Base-by-base conservation (phyloP, 108 stramenopile species). In the Epithemia pelagica region DNA sequence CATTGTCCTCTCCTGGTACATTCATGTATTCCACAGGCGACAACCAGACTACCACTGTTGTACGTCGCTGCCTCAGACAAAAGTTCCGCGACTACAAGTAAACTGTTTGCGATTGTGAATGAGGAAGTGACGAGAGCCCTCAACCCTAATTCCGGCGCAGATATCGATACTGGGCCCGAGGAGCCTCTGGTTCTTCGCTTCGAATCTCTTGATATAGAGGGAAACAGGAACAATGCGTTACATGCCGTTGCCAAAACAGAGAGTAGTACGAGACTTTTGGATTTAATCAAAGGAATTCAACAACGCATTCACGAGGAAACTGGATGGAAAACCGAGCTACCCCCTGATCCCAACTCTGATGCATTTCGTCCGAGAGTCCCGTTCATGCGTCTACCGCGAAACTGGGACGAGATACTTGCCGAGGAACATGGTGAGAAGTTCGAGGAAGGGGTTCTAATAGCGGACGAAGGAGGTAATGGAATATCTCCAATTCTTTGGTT, bases 401-500 rank as follows among this genome's bases (percentile, higher is more conserved):
- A 82, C 26, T 92, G 87, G 78, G 77, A 84, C n/a, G 67, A 78
- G 51, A 59, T 53, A 30, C 66, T 85, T 22, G 32, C 68, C 31
- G 65, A n/a, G 25, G 65, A 46, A 70, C 67, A 77, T 28, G 51
- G 32, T 62, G 51, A 68, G 37, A 67, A 77, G 28, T 68, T 68
- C 52, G 72, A 63, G 32, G 54, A 55, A 7, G 72, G 59, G 33
- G 67, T 71, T 29, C 54, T 81, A 8, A 61, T 51, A 26, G 58
- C 75, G 23, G 78, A 82, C 21, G 73, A 85, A 58, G 83, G 87
- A 28, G 83, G 83, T 19, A 89, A 92, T 67, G 91, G 91, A 0
- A 92, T 92, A n/a, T 85, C 83, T 19, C 91, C 91, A 25, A 67
- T 89, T 23, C 84, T 92, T 75, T 92, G 88, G 88, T 77, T 74